A percentile compares a stretch with the other conserved stretches of the same genome.
phyloP scores from a whole-genome alignment of 345 rosid species.

The Sisymbrium altissimum region DNA sequence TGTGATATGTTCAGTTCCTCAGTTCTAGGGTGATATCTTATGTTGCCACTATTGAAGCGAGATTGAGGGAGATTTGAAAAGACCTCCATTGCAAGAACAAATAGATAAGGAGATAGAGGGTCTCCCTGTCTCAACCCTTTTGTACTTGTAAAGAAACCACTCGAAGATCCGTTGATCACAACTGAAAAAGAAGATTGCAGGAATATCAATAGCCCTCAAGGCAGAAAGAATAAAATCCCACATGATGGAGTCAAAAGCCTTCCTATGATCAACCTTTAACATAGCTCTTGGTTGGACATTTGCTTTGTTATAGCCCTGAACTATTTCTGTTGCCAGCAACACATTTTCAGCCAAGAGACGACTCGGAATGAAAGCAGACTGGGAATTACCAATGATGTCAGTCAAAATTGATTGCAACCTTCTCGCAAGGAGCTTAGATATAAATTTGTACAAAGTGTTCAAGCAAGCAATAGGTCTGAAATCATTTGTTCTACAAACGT shows the following conservation, averaged over 20 bases:
- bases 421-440: not conserved
- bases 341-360: not conserved
- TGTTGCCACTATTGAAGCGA: not conserved
- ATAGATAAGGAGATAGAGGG: not conserved
- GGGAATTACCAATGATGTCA: not conserved
- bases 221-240: not conserved
- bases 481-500: not conserved
- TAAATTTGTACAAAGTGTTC: not conserved
- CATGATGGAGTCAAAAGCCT: not conserved
- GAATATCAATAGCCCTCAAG: not conserved
- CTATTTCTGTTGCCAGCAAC: not conserved
- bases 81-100: not conserved
- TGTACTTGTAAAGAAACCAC: not conserved
- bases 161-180: not conserved
- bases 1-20: not conserved
- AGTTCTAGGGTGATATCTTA: not conserved
- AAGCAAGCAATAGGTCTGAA: not conserved
- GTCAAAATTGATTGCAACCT: not conserved
- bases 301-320: not conserved
- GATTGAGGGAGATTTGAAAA: not conserved
- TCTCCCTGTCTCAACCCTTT: not conserved
- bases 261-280: not conserved
- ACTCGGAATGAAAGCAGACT: not conserved
- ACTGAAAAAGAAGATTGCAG: not conserved
- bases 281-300: not conserved